Conservation (phyloP, 2,329 filamentous ascomycete species). For the Aspergillus intermedius region DNA sequence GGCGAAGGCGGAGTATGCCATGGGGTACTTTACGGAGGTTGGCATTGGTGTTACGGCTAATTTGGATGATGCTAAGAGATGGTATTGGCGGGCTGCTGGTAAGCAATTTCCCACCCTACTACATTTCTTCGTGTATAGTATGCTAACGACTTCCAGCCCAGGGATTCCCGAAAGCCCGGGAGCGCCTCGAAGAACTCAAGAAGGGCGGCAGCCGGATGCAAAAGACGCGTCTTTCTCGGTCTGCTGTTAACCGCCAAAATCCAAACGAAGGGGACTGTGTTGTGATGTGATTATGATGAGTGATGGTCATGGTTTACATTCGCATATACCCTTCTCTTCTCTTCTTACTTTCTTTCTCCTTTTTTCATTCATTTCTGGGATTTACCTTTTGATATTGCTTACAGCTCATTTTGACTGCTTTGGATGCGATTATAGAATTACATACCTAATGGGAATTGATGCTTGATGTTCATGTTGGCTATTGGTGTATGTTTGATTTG, state of each 20-base stretch:
- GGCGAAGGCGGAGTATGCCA: conserved; percentile 92
- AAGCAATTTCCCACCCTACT: conserved; percentile 35
- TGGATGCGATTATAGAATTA: neutral
- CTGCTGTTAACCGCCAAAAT: conserved; percentile 72
- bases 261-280: conserved; percentile 84
- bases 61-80: conserved; percentile 90
- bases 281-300: conserved; percentile 27
- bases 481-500: neutral
- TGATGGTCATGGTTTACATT: too few species aligned
- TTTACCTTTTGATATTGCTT: too few species aligned
- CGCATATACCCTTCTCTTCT: neutral
- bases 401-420: too few species aligned
- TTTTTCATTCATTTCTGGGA: neutral
- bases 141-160: conserved; percentile 57
- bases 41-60: conserved; percentile 84
- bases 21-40: conserved; percentile 95
- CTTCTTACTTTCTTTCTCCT: conserved; percentile 5
- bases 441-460: conserved; percentile 11
- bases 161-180: conserved; percentile 87
- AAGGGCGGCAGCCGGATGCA: conserved; percentile 65
- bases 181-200: conserved; percentile 88
- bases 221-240: conserved; percentile 73
- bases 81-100: conserved; percentile 98
- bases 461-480: conserved; percentile 5
- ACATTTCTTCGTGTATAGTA: neutral